Conservation (phyloP, 352 stramenopile species). For the Aphanomyces stellatus region DNA sequence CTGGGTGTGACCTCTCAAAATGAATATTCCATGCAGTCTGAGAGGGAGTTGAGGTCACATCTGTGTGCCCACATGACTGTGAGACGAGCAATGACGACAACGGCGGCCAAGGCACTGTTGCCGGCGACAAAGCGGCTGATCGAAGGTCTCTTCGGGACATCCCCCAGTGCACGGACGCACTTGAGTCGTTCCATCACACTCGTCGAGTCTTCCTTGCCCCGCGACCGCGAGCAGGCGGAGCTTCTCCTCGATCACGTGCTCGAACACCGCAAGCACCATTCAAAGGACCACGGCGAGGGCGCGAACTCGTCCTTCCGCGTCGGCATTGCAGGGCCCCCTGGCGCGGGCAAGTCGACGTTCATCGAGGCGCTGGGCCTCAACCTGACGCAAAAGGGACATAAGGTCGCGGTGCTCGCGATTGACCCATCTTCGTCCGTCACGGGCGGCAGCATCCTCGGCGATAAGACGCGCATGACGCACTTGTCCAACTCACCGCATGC, state of each 20-base stretch:
- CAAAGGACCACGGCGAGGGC: too few species aligned
- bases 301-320: constrained; percentile 58
- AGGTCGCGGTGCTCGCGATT: constrained; percentile 93
- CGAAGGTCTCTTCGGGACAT: constrained; percentile 34
- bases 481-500: constrained; percentile 87
- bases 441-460: constrained; percentile 95
- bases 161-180: constrained; percentile 40
- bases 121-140: constrained; percentile 41
- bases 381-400: constrained; percentile 71
- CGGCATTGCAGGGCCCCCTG: constrained; percentile 86
- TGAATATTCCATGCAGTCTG: not conserved
- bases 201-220: constrained; percentile 68
- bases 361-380: constrained; percentile 93
- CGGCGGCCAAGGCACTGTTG: constrained; percentile 15
- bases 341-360: constrained; percentile 97
- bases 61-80: too few species aligned
- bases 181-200: constrained; percentile 70
- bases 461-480: constrained; percentile 97
- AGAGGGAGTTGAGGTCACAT: too few species aligned
- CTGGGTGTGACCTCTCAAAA: too few species aligned
- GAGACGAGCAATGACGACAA: not conserved
- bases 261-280: constrained; percentile 36
- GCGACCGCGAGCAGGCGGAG: constrained; percentile 74
- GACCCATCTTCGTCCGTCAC: constrained; percentile 94
- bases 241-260: constrained; percentile 81